These are phyloP conservation scores for Eragrostis curvula DNA, from an alignment of 176 grass and related monocot genomes.

Conservation along the genomic window DNA sequence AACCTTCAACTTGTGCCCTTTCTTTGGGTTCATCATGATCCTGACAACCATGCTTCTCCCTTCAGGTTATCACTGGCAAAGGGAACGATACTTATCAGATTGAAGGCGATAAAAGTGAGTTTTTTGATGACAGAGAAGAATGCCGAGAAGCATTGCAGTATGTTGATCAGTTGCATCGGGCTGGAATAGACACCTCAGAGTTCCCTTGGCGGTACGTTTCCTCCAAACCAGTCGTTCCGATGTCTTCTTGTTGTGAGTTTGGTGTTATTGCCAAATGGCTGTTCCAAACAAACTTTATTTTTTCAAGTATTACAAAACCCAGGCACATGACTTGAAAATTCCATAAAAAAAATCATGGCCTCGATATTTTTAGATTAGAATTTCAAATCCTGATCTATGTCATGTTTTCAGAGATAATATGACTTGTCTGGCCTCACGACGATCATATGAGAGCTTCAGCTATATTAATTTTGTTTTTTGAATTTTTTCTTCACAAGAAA, in stretches of 20 bases:
- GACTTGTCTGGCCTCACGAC: not conserved
- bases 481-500: conserved; percentile 16
- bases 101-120: conserved; percentile 86
- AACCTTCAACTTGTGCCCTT: not conserved
- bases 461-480: not conserved
- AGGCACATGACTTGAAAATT: not conserved
- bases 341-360: not conserved
- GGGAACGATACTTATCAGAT: conserved; percentile 85
- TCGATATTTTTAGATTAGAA: conserved; percentile 2
- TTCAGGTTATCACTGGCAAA: conserved; percentile 95
- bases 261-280: not conserved
- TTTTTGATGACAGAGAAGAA: conserved; percentile 98
- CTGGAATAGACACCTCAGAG: conserved; percentile 97
- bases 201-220: conserved; percentile 93
- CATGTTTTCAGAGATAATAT: not conserved
- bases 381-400: not conserved
- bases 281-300: conserved; percentile 6
- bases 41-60: conserved; percentile 19
- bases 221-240: conserved; percentile 18
- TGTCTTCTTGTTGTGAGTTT: conserved; percentile 4
- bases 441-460: not conserved
- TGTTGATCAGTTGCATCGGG: conserved; percentile 84
- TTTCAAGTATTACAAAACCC: not conserved
- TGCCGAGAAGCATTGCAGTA: conserved; percentile 94
- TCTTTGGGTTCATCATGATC: conserved; percentile 18